Evolutionary conservation across 306 rosid genomes (phyloP), one percentile per base, ranked within the genome.

Genomic region (Dalbergia cultrata): DNA sequence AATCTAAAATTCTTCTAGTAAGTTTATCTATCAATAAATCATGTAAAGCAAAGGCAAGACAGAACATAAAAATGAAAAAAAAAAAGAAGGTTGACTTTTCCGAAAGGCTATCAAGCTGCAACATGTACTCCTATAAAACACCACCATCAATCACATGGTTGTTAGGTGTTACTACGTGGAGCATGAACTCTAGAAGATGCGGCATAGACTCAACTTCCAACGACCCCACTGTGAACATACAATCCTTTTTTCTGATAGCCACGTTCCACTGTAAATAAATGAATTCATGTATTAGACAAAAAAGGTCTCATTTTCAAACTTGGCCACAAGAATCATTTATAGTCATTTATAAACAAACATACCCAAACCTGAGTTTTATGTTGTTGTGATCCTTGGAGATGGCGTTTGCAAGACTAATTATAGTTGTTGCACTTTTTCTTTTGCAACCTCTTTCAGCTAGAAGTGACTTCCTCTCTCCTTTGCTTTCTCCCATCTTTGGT

Each of bases 401-500:
- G 98, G 95, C 90, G 52, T 82, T 76, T 54, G 16, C 76, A 9
- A 69, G 14, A 17, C 26, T 17, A 44, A 16, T 84, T 47, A 22
- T 56, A 72, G 80, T 81, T 60, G 70, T 89, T 69, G 59, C 80
- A 31, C 18, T 87, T 74, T 81, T 89, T 80, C 34, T 77, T 44
- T 78, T 83, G 31, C 92, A 82, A 6, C 88, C 95, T 31, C 81
- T 67, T 52, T 17, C 63, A 16, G 86, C 90, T 54, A 53, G 65
- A 17, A 77, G 60, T 70, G 82, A 85, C 59, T 19, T 89, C 21
- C 84, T 92, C 43, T 41, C 96, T 63, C 94, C 97, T 52, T 63
- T 88, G 52, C 76, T 90, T 65, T 78, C 97, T 8, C 97, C 97
- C 21, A 41, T 91, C 75, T 67, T 80, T 37, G 97, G 98, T 92